Base-by-base conservation (phyloP, 2,329 filamentous ascomycete species). In the Emmonsia crescens region DNA sequence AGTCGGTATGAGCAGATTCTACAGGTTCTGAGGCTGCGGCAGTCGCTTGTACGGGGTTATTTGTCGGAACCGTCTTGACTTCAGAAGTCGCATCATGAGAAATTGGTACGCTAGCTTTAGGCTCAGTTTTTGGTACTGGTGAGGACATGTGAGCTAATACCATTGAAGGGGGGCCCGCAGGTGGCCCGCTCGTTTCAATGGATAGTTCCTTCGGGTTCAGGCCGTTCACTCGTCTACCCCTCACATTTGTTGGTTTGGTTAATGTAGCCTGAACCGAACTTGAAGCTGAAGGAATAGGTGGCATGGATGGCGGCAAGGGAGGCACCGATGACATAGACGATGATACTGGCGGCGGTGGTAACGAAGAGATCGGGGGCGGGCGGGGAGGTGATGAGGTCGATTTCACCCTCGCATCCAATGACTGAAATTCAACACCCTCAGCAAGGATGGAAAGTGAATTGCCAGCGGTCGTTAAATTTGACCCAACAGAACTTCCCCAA, bases 141-240 rank as follows among this genome's bases (percentile, higher is more conserved):
- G 69, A 67, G 27, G 71, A 67, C 44, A 64, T 68, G 58, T 65
- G 67, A 6, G 62, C 65, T 49, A 63, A 61, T 16, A 64, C 64
- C 27, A 67, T 68, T 27, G 71, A 65, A 52, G 68, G 68, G 19
- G 70, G 69, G 19, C 70, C 70, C 42, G 70, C 68, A 27, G 62
- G 68, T 38, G 70, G 68, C 44, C 65, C 59, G 59, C 66, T 66
- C 57, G 66, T 64, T 73, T 96, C 90, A 61, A 97, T 96, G 76
- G 91, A 96, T 58, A 97, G 79, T 69, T 92, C 89, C 72, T 89
- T 92, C 16, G 83, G 78, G 68, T 89, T 90, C 68, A 90, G 87
- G 8, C 88, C 89, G 3, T 92, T 96, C 38, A 96, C 77, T 64
- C 92, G 84, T 63, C 92, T 83, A 67, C 83, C 89, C 60, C 89